Conservation (phyloP, 1,139 yeast genomes). For the Magnusiomyces suaveolens region DNA sequence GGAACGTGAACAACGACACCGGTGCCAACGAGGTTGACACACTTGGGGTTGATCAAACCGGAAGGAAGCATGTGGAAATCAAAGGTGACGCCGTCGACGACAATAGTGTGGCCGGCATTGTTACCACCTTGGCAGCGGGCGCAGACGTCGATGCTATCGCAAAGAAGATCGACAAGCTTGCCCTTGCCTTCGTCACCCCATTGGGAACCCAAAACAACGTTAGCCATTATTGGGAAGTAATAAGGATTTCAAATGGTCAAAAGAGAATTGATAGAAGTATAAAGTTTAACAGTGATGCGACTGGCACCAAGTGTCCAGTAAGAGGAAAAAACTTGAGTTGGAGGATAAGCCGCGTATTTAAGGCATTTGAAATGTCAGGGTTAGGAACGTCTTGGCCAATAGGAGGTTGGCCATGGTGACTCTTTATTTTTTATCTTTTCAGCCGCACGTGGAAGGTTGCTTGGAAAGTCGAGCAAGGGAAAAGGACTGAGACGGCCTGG, state of each 20-base stretch:
- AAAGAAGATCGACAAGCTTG: constrained; percentile 83
- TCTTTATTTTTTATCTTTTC: neutral
- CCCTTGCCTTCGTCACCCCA: constrained; percentile 99
- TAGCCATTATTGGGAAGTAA: constrained; percentile 45
- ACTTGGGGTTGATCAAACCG: constrained; percentile 86
- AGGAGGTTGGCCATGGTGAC: neutral
- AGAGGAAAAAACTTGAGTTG: neutral
- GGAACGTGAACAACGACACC: constrained; percentile 97
- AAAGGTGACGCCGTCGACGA: constrained; percentile 75
- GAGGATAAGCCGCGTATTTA: neutral
- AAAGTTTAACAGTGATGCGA: neutral
- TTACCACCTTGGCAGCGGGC: constrained; percentile 99
- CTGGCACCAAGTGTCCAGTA: constrained; percentile 6
- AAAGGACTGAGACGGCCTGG: neutral
- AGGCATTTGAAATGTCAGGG: neutral
- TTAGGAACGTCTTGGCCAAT: neutral
- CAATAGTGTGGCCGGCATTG: constrained; percentile 98
- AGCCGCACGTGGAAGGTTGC: neutral
- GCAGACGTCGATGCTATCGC: constrained; percentile 91
- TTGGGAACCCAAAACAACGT: constrained; percentile 93
- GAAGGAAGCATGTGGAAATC: constrained; percentile 99
- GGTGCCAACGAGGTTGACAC: constrained; percentile 82
- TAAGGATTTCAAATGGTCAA: neutral
- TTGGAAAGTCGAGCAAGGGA: neutral
- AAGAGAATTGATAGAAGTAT: too few species aligned